Evolutionary conservation across 1,284 basidiomycete genomes (phyloP), one percentile per base, ranked within the genome.

Genomic region (Austroboletus novae-zelandiae): DNA sequence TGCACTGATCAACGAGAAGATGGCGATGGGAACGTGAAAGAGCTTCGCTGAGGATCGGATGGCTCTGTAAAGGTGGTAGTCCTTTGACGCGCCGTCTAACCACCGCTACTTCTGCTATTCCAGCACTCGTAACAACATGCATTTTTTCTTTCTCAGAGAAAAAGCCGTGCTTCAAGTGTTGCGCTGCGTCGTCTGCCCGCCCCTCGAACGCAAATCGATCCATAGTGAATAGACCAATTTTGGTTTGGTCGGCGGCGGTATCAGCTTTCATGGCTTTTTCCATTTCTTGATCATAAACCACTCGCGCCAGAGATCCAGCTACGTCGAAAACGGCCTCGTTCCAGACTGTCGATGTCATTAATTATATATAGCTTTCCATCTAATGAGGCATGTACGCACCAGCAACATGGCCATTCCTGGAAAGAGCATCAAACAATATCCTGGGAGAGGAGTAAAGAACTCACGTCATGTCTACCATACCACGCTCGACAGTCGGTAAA

Each of bases 401-500:
- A 29, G 82, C 81, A 18, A 89, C 81, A 63, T 89, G 84, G 15
- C 84, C 81, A 67, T 92, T 89, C 61, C 88, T 90, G 43, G 29
- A 23, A 18, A 37, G 29, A n/a, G 15, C 40, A 20, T 56, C 35
- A 57, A 46, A 25, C n/a, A 5, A 11, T 23, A 32, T 41, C 18
- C 11, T 17, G 11, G 17, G 17, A 7, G n/a, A 37, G 18, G 18
- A 37, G n/a, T 8, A 18, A 37, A n/a, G 11, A 14, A 37, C 84
- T 70, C 67, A 91, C 83, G 91, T 84, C 9, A 94, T 72, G 69
- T 97, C 94, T 51, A 98, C 86, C 0, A 90, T 89, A 68, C 98
- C 94, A 57, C 96, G 82, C 70, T 99, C 96, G 4, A 98, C 93
- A 0, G 96, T 98, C 1, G 94, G 93, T 50, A 98, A 94, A 67